These are phyloP conservation scores for Hypoxylon perforatum DNA, from an alignment of 495 filamentous ascomycete species.

Conservation along the genomic window DNA sequence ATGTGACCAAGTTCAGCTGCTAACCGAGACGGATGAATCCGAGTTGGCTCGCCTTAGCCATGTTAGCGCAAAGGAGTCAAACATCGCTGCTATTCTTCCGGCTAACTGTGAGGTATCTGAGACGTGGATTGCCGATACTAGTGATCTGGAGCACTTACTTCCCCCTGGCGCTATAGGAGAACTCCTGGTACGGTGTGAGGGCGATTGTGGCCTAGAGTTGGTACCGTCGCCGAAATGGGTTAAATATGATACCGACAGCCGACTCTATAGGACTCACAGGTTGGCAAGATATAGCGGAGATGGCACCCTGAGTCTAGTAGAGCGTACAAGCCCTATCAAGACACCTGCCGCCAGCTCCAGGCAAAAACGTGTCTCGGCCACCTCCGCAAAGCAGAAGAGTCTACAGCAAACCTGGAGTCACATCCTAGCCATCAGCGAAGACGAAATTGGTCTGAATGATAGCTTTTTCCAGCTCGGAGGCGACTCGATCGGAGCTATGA, in stretches of 20 bases:
- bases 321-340: constrained; percentile 20
- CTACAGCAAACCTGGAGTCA: constrained; percentile 50
- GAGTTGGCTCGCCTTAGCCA: constrained; percentile 26
- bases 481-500: constrained; percentile 78
- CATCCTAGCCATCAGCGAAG: constrained; percentile 48
- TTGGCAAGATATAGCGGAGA: constrained; percentile 45
- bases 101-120: constrained; percentile 30
- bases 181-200: constrained; percentile 46
- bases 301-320: constrained; percentile 27
- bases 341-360: constrained; percentile 7
- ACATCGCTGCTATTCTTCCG: constrained; percentile 17
- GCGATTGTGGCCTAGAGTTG: constrained; percentile 37
- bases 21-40: constrained; percentile 35
- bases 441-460: constrained; percentile 61
- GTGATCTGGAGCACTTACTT: constrained; percentile 47
- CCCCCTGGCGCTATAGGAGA: constrained; percentile 60
- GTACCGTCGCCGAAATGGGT: constrained; percentile 44
- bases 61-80: constrained; percentile 4
- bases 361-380: constrained; percentile 40
- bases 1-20: constrained; percentile 43
- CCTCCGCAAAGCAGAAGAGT: constrained; percentile 51
- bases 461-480: constrained; percentile 74
- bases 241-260: constrained; percentile 5
- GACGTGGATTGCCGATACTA: constrained; percentile 55
- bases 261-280: constrained; percentile 46